Percentiles rank a stretch among this genome's conserved stretches.
These are phyloP conservation scores for Cephalotrichum gorgonifer DNA, from an alignment of 2,329 filamentous ascomycete genomes.

Conservation along the genomic window DNA sequence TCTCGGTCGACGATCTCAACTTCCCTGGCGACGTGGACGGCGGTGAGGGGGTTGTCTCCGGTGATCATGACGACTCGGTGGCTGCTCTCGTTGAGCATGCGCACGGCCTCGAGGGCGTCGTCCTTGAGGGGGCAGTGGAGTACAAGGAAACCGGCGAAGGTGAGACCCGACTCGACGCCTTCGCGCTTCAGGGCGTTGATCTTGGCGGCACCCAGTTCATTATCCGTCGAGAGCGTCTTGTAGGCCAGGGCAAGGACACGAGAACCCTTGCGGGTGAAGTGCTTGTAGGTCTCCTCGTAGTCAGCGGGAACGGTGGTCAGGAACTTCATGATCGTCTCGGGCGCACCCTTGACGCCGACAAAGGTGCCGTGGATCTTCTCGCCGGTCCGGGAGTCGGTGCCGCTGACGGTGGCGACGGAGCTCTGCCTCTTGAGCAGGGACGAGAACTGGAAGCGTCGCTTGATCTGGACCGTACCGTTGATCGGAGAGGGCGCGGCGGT, in stretches of 20 bases:
- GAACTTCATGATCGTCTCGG: constrained; percentile 95
- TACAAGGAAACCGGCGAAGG: constrained; percentile 91
- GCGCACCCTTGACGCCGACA: constrained; percentile 90
- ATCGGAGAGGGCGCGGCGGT: constrained; percentile 26
- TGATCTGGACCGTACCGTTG: constrained; percentile 79
- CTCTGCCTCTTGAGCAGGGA: constrained; percentile 94
- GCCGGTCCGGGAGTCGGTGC: constrained; percentile 59
- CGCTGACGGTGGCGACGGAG: constrained; percentile 75
- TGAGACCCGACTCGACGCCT: constrained; percentile 72
- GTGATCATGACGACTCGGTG: constrained; percentile 99
- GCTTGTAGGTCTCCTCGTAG: constrained; percentile 97
- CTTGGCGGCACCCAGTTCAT: constrained; percentile 69
- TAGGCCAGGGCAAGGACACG: constrained; percentile 90
- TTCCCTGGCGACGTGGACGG: constrained; percentile 86
- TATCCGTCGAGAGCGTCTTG: constrained; percentile 76
- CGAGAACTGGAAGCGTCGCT: constrained; percentile 96
- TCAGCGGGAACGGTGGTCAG: constrained; percentile 69
- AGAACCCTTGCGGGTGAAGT: constrained; percentile 91
- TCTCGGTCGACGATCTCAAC: constrained; percentile 97
- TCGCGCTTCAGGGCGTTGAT: constrained; percentile 95
- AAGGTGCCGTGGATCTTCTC: constrained; percentile 78
- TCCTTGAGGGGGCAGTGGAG: constrained; percentile 94
- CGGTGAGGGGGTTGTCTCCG: constrained; percentile 93
- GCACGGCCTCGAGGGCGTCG: constrained; percentile 85
- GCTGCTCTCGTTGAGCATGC: constrained; percentile 97